Evolutionary conservation across 192 early-diverging fungal genomes (phyloP).

Genomic region (Jimgerdemannia lactiflua): DNA sequence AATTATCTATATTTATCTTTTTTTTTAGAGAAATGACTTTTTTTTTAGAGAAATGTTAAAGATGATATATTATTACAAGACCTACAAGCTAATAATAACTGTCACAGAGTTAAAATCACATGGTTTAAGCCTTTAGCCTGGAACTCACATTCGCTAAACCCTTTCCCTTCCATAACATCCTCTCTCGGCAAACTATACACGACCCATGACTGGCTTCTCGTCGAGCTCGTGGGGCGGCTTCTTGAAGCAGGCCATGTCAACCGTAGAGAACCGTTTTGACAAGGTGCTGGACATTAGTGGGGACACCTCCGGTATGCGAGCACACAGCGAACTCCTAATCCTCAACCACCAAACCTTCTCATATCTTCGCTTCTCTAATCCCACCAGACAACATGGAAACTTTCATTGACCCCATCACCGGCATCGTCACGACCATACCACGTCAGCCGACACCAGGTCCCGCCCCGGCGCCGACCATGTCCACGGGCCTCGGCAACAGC

Average conservation of each 20-base stretch:
- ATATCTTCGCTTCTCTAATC: background rate
- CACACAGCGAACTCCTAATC: too few species aligned
- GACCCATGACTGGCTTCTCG: constrained; percentile 18
- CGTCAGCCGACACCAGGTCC: constrained; percentile 21
- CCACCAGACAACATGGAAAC: constrained; percentile 24
- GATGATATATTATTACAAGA: too few species aligned
- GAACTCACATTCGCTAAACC: too few species aligned
- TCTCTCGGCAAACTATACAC: background rate
- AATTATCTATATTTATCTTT: too few species aligned
- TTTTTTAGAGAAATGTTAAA: too few species aligned
- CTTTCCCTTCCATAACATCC: background rate
- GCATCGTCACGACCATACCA: constrained; percentile 41
- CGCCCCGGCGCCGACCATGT: constrained; percentile 5
- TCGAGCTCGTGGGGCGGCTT: constrained; percentile 55
- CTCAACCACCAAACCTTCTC: too few species aligned
- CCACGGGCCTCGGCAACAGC: constrained; percentile 7
- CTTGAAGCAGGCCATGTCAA: constrained; percentile 70
- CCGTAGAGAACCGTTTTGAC: constrained; percentile 74
- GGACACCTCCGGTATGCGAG: too few species aligned
- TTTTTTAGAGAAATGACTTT: too few species aligned
- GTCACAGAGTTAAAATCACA: too few species aligned
- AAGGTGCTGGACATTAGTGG: constrained; percentile 53
- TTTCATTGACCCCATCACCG: constrained; percentile 47
- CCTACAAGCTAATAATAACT: too few species aligned
- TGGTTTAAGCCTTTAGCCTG: too few species aligned